These are phyloP conservation scores for Mucuna pruriens DNA, from an alignment of 306 rosid species.

Conservation along the genomic window DNA sequence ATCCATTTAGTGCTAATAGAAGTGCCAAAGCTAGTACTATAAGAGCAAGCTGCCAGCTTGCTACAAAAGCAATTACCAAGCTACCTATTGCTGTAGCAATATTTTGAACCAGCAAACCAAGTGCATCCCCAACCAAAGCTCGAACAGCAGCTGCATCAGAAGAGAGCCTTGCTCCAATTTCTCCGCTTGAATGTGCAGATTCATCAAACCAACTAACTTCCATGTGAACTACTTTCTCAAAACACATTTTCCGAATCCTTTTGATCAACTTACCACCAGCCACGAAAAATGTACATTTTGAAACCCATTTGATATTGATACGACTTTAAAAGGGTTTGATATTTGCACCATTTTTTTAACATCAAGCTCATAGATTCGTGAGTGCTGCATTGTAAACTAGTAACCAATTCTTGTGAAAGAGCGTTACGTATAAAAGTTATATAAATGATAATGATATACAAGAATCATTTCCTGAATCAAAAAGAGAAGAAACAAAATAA, in stretches of 20 bases:
- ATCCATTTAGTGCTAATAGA: slow-evolving; percentile 48
- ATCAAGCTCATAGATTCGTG: too few relatives aligned
- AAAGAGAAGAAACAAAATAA: neutral
- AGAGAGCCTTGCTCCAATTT: slow-evolving; percentile 63
- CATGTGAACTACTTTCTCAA: slow-evolving; percentile 59
- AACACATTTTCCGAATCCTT: slow-evolving; percentile 53
- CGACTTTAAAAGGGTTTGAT: too few relatives aligned
- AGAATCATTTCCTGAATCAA: too few relatives aligned
- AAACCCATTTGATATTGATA: too few relatives aligned
- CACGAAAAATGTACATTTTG: too few relatives aligned
- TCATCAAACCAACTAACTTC: slow-evolving; percentile 85
- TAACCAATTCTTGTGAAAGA: too few relatives aligned
- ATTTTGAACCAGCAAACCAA: slow-evolving; percentile 60
- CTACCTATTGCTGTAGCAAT: slow-evolving; percentile 47
- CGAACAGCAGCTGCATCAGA: slow-evolving; percentile 61
- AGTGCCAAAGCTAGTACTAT: slow-evolving; percentile 56
- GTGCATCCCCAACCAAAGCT: slow-evolving; percentile 66
- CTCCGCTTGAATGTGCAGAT: slow-evolving; percentile 56
- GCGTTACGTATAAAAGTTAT: too few relatives aligned
- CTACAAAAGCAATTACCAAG: slow-evolving; percentile 53
- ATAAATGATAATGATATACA: too few relatives aligned
- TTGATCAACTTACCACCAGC: slow-evolving; percentile 58
- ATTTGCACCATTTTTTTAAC: too few relatives aligned
- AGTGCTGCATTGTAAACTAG: too few relatives aligned
- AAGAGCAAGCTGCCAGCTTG: slow-evolving; percentile 60